Evolutionary conservation across 2,329 filamentous ascomycete genomes (phyloP), one percentile per base, ranked within the genome.

Genomic region (Fusarium nodosum): DNA sequence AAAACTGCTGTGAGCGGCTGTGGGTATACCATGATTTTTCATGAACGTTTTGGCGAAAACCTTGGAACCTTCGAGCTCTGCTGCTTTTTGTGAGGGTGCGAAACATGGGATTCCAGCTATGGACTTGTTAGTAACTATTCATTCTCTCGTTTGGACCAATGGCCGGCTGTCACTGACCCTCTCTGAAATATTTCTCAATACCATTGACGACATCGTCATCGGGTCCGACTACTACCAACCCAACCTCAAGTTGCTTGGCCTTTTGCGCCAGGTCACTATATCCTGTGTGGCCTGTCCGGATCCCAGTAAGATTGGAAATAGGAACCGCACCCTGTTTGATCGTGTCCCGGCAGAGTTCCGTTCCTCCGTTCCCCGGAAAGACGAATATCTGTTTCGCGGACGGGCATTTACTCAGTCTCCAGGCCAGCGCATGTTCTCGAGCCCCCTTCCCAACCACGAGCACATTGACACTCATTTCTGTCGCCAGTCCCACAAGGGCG

Each of bases 41-140:
- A 94, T 94, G 75, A 94, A 94, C 74, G 92, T 89, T 75, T 94
- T 94, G 39, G 90, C 89, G 76, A 92, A 94, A 2, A 90, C 87
- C 79, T 94, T 94, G 73, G 89, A 92, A 41, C 92, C 92, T 76
- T 94, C 92, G 85, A 94, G 89, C 38, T 85, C 83, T 12, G 92
- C 91, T 13, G 92, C 91, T 26, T 85, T 84, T 75, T 89, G 86
- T 47, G 86, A 87, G 2, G 92, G 92, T 0, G 91, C 91, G 74
- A 93, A 94, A 71, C 85, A 88, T 60, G 84, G 83, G 71, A 93
- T 89, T 5, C 82, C 83, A 42, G 82, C 86, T 64, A 5, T 45
- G n/a, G 84, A 81, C 13, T 11, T 10, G 22, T 63, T 10, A 56
- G 42, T 20, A 2, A 8, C 11, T 8, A 18, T 18, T 7, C 7